Evolutionary conservation across 73 alveolate species (phyloP).

Genomic region (Blepharisma japonicum): DNA sequence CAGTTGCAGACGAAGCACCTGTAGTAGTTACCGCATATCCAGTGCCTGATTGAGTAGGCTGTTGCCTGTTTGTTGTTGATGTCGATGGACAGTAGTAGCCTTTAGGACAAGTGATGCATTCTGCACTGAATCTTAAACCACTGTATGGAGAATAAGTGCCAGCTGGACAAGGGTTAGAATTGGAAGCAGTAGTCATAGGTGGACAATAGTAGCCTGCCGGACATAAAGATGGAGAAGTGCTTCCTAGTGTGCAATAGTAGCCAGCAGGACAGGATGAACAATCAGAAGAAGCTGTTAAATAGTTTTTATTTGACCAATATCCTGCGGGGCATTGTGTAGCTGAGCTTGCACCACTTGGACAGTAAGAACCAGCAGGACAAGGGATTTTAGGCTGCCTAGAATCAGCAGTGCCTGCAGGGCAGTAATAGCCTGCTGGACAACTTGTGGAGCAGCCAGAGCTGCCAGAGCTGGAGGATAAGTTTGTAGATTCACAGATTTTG

Average conservation of each 20-base stretch:
- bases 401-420: conserved; percentile 39
- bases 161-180: conserved; percentile 38
- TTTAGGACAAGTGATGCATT: conserved; percentile 17
- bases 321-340: conserved; percentile 48
- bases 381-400: conserved; percentile 34
- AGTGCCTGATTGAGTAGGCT: not conserved
- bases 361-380: conserved; percentile 47
- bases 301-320: conserved; percentile 30
- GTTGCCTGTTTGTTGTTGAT: not conserved
- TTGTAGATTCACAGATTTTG: not conserved
- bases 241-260: conserved; percentile 44
- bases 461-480: not conserved
- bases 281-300: conserved; percentile 40
- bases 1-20: conserved; percentile 15
- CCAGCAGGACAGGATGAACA: conserved; percentile 55
- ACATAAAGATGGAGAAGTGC: conserved; percentile 33
- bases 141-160: conserved; percentile 34
- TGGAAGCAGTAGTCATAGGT: conserved; percentile 44
- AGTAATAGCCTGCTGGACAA: conserved; percentile 55
- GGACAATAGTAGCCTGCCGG: conserved; percentile 57
- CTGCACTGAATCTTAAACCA: not conserved
- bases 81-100: conserved; percentile 26
- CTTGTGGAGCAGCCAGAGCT: conserved; percentile 43
- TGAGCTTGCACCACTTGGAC: conserved; percentile 44
- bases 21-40: conserved; percentile 26